Evolutionary conservation across 441 rosid genomes (phyloP), one percentile per base, ranked within the genome.

Genomic region (Brassica balearica): DNA sequence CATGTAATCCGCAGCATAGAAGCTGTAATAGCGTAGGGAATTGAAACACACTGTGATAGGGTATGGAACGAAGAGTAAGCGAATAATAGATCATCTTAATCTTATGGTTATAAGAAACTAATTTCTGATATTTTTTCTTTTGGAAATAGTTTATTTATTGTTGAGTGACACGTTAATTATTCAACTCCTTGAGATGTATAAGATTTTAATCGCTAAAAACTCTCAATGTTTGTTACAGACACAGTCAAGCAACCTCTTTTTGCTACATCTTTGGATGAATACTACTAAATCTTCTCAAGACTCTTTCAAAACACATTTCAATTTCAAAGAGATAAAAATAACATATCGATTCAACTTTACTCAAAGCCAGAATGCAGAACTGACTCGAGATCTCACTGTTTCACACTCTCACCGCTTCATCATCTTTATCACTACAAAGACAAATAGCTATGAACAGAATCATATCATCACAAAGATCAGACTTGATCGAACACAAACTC

Each of bases 201-300:
- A 1, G 55, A 48, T 48, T 48, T 5, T 48, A 48, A 48, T 0
- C 55, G 7, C 55, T 48, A 48, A 48, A n/a, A n/a, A 12, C 55
- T 48, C 55, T 48, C 55, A 48, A 48, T 48, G 14, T 38, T 65
- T 38, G 76, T 71, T 72, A 71, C 27, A 23, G 72, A 64, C 55
- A 64, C n/a, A 69, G 79, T 74, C 79, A 74, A 79, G 65, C 68
- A 67, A 74, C 75, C 43, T 38, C 79, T 74, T 63, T 5, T 36
- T 51, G 74, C 78, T 73, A 79, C 78, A 79, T 79, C 29, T 32
- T 51, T 62, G 74, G 78, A 73, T 48, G 74, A 70, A 73, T 51
- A n/a, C 32, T 36, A 41, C 19, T 1, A 71, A 77, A 61, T 60
- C 23, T 79, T 79, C 22, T 73, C 34, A 20, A 19, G 55, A 72